Evolutionary conservation across 768 basidiomycete species (phyloP).

Genomic region (Leucogyrophana mollusca): DNA sequence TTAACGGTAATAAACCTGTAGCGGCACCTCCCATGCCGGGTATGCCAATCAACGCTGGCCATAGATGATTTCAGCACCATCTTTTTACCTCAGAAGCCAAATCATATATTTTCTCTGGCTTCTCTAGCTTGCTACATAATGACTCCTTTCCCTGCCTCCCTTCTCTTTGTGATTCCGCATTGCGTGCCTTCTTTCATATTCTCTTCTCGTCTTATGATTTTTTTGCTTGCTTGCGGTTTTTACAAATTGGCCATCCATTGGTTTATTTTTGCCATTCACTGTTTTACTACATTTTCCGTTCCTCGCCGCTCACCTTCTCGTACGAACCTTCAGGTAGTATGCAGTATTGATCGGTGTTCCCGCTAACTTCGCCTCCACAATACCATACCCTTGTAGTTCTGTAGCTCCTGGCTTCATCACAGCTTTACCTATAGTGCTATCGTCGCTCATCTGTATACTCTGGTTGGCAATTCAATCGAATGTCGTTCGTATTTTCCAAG

Average conservation of each 20-base stretch:
- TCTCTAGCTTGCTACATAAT: too few relatives aligned
- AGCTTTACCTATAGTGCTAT: slow-evolving; percentile 8
- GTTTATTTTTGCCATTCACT: slow-evolving; percentile 18
- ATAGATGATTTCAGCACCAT: slow-evolving; percentile 12
- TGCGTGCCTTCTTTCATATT: slow-evolving; percentile 2
- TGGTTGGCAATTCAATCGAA: too few relatives aligned
- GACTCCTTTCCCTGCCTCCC: too few relatives aligned
- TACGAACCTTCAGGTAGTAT: too few relatives aligned
- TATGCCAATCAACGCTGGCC: slow-evolving; percentile 21
- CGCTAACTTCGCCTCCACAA: slow-evolving; percentile 26
- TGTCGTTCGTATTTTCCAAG: too few relatives aligned
- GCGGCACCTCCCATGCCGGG: slow-evolving; percentile 8
- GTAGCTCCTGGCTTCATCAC: slow-evolving; percentile 19
- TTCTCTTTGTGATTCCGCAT: too few relatives aligned
- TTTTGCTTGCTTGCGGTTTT: slow-evolving; percentile 16
- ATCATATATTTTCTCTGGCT: slow-evolving; percentile 21
- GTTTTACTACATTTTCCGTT: slow-evolving; percentile 29
- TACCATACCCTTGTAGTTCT: slow-evolving; percentile 36
- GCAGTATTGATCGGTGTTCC: slow-evolving; percentile 31
- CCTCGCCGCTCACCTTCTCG: slow-evolving; percentile 18
- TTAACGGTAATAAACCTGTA: slow-evolving; percentile 26
- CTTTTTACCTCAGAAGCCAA: slow-evolving; percentile 6
- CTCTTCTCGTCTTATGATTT: slow-evolving; percentile 7
- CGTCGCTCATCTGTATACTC: background rate
- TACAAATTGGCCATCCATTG: slow-evolving; percentile 22